Conservation (phyloP, 768 basidiomycete genomes). For the Lenzites betulinus region DNA sequence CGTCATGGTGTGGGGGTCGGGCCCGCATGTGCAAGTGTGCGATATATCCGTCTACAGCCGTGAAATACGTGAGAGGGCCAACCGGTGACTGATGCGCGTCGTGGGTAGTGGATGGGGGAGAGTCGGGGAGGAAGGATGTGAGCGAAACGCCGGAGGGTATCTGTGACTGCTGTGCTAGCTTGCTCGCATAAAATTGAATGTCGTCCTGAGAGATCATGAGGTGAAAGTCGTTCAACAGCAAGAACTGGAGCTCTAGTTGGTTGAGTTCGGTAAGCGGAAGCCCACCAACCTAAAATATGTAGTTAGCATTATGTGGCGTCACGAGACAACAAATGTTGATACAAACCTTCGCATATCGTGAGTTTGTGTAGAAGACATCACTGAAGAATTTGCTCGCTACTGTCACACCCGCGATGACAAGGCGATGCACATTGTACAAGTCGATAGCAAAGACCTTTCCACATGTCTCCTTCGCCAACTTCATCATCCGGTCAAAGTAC, state of each 20-base stretch:
- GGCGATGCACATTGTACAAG: constrained; percentile 93
- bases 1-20: constrained; percentile 3
- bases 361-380: constrained; percentile 99
- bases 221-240: constrained; percentile 93
- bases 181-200: constrained; percentile 92
- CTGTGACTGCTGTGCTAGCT: constrained; percentile 22
- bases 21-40: constrained; percentile 34
- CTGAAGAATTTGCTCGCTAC: constrained; percentile 99
- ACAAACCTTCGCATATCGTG: constrained; percentile 93
- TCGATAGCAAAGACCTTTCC: constrained; percentile 85
- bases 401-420: constrained; percentile 97
- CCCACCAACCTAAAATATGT: constrained; percentile 77
- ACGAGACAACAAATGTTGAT: background rate
- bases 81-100: constrained; percentile 27
- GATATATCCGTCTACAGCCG: constrained; percentile 55
- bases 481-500: constrained; percentile 96
- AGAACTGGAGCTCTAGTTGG: constrained; percentile 95
- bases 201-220: constrained; percentile 86
- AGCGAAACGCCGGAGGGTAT: constrained; percentile 51
- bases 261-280: constrained; percentile 91
- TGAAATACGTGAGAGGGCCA: constrained; percentile 51
- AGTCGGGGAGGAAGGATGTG: constrained; percentile 40
- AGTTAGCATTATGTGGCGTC: constrained; percentile 3
- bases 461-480: constrained; percentile 51
- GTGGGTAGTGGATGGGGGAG: constrained; percentile 26